These are phyloP conservation scores for Euphorbia schlechtendalii DNA, from an alignment of 441 rosid genomes.

Conservation along the genomic window DNA sequence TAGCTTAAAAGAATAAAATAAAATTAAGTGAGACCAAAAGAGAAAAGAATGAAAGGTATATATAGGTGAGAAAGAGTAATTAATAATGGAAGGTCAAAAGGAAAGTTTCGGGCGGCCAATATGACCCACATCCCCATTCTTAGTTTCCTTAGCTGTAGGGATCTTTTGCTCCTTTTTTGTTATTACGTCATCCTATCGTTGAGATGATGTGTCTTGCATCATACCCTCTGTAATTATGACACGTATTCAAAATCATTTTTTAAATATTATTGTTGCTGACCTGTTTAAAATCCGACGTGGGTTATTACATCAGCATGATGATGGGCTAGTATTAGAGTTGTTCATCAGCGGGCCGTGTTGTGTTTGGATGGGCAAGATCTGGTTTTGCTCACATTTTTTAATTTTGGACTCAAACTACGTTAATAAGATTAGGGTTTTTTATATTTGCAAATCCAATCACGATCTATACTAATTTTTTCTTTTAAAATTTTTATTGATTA, in stretches of 20 bases:
- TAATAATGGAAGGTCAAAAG: constrained; percentile 36
- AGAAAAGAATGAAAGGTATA: constrained; percentile 16
- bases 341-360: no score
- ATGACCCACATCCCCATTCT: constrained; percentile 28
- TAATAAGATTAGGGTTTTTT: no score
- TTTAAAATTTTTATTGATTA: no score
- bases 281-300: background rate
- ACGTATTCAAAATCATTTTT: constrained; percentile 13
- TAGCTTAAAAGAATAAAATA: background rate
- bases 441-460: no score
- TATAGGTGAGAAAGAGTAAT: constrained; percentile 8
- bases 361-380: no score
- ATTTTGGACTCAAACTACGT: no score
- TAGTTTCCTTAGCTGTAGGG: constrained; percentile 20
- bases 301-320: background rate
- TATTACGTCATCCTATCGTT: constrained; percentile 41
- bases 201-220: constrained; percentile 28
- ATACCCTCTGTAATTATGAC: constrained; percentile 13
- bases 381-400: no score
- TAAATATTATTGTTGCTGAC: background rate
- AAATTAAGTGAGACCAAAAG: constrained; percentile 13
- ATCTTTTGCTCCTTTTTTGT: background rate
- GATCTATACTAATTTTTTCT: no score
- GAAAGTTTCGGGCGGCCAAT: constrained; percentile 32
- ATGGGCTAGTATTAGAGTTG: no score